Evolutionary conservation across 345 rosid genomes (phyloP).

Genomic region (Eucalyptus erythrocorys): DNA sequence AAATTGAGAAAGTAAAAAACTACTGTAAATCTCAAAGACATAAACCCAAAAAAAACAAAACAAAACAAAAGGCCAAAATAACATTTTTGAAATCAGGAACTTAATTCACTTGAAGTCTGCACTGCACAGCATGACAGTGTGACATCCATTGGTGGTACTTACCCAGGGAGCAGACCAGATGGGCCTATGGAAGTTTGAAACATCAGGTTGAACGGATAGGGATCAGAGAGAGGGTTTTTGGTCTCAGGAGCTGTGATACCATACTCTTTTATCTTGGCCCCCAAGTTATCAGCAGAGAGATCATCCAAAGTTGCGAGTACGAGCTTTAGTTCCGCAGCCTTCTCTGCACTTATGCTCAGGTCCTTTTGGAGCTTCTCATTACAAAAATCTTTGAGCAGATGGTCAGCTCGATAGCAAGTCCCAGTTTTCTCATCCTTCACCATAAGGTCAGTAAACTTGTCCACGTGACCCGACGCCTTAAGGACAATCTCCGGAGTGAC

Average conservation of each 20-base stretch:
- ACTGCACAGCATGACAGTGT: neutral
- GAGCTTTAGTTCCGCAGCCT: conserved; percentile 76
- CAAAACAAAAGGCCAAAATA: neutral
- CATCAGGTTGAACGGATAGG: conserved; percentile 91
- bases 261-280: conserved; percentile 73
- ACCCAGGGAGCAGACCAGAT: conserved; percentile 78
- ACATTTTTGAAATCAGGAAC: neutral
- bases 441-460: conserved; percentile 97
- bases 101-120: neutral
- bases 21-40: neutral
- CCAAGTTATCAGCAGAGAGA: conserved; percentile 59
- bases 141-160: neutral
- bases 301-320: conserved; percentile 82
- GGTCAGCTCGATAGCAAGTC: conserved; percentile 81
- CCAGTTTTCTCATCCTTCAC: conserved; percentile 90
- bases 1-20: neutral
- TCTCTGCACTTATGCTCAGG: conserved; percentile 44
- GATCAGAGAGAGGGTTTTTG: conserved; percentile 75
- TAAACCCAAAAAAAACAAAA: neutral
- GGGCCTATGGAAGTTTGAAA: conserved; percentile 98
- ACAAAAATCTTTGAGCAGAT: conserved; percentile 82
- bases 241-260: conserved; percentile 83
- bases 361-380: conserved; percentile 86
- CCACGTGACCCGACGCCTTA: conserved; percentile 97
- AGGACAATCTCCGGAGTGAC: conserved; percentile 93